Evolutionary conservation across 2,329 filamentous ascomycete species (phyloP).

Genomic region (Penicillium freii): DNA sequence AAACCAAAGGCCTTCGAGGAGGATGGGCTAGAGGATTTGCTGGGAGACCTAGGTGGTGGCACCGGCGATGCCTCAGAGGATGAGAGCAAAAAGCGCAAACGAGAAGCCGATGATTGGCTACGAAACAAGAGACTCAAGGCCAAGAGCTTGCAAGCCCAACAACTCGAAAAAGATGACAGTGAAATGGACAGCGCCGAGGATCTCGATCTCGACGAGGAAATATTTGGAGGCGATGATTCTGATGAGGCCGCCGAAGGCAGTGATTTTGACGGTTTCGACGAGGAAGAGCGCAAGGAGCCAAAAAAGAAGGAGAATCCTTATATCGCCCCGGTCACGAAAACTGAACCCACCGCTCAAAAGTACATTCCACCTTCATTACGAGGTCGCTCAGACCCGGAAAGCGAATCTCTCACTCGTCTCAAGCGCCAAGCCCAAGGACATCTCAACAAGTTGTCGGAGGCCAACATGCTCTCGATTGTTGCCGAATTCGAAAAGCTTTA

Average conservation of each 20-base stretch:
- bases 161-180: slow-evolving; percentile 7
- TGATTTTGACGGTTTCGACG: slow-evolving; percentile 37
- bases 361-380: slow-evolving; percentile 88
- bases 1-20: slow-evolving; percentile 70
- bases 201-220: slow-evolving; percentile 20
- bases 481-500: slow-evolving; percentile 81
- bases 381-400: slow-evolving; percentile 60
- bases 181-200: slow-evolving; percentile 17
- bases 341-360: slow-evolving; percentile 56
- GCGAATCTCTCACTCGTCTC: slow-evolving; percentile 66
- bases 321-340: slow-evolving; percentile 62
- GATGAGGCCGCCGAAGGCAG: slow-evolving; percentile 39
- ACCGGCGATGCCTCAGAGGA: slow-evolving; percentile 53
- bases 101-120: slow-evolving; percentile 63
- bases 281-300: slow-evolving; percentile 42
- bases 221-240: slow-evolving; percentile 29
- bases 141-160: slow-evolving; percentile 28
- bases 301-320: slow-evolving; percentile 80
- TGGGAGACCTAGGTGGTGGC: slow-evolving; percentile 64
- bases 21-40: slow-evolving; percentile 76
- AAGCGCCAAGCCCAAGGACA: slow-evolving; percentile 81
- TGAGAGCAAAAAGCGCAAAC: slow-evolving; percentile 55
- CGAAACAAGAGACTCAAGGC: slow-evolving; percentile 58
- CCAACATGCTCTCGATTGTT: slow-evolving; percentile 81
- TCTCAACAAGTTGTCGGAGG: slow-evolving; percentile 88